Conservation (phyloP, 2,329 filamentous ascomycete species). For the Xylaria sp. region DNA sequence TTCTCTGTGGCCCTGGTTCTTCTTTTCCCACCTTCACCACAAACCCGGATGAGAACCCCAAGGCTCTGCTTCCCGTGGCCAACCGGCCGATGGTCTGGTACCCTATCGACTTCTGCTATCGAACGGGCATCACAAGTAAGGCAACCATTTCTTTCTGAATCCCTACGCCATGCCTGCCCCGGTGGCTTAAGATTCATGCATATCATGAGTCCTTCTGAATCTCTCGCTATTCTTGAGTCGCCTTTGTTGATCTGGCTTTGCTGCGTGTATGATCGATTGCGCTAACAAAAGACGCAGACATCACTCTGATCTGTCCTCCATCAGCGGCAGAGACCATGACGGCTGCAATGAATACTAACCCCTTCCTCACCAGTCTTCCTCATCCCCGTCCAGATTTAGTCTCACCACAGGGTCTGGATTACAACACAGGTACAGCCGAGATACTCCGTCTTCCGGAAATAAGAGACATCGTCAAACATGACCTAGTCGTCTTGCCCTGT, state of each 20-base stretch:
- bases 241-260: background rate
- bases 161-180: background rate
- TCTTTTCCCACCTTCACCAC: constrained; percentile 79
- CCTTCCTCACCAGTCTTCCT: constrained; percentile 68
- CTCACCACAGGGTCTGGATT: constrained; percentile 67
- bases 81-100: constrained; percentile 91
- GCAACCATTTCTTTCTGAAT: constrained; percentile 8
- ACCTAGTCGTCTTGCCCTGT: constrained; percentile 89
- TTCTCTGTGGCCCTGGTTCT: constrained; percentile 76
- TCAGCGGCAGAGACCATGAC: constrained; percentile 62
- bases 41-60: constrained; percentile 73
- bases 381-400: constrained; percentile 69
- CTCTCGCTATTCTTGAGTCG: background rate
- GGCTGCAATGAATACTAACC: constrained; percentile 68
- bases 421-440: constrained; percentile 84
- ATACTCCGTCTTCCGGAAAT: constrained; percentile 81
- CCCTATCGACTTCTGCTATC: constrained; percentile 77
- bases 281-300: constrained; percentile 40
- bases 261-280: background rate
- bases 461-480: constrained; percentile 67
- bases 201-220: background rate
- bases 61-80: constrained; percentile 75
- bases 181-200: background rate
- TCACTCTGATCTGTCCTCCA: constrained; percentile 58
- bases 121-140: constrained; percentile 70